Conservation (phyloP, 73 alveolate species). For the Paramecium pentaurelia region DNA sequence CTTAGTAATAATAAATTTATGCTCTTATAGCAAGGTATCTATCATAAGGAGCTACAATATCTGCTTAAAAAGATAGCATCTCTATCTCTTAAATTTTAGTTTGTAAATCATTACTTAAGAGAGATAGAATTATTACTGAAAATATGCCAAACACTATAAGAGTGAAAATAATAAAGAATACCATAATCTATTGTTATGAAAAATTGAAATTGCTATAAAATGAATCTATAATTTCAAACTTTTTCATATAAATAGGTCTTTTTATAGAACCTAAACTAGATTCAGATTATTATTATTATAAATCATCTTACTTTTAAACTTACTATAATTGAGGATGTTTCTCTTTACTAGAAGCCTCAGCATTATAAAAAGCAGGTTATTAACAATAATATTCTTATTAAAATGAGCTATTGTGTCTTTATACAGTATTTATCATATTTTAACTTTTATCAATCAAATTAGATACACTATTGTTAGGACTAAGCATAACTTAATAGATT, state of each 20-base stretch:
- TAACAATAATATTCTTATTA: not conserved
- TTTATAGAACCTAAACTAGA: not conserved
- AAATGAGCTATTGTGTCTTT: not conserved
- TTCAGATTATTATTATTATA: not conserved
- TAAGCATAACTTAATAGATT: not conserved
- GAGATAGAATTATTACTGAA: not conserved
- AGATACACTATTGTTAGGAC: not conserved
- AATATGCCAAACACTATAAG: not conserved
- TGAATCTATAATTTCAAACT: not conserved
- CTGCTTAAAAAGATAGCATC: not conserved
- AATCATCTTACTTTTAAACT: not conserved
- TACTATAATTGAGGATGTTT: not conserved
- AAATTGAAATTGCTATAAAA: not conserved
- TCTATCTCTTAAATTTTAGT: slow-evolving; percentile 4
- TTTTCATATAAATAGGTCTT: not conserved
- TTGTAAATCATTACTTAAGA: not conserved
- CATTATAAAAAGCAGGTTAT: not conserved
- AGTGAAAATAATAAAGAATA: not conserved
- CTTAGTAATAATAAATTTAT: not conserved
- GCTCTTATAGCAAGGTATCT: not conserved
- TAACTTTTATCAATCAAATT: not conserved
- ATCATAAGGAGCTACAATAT: not conserved
- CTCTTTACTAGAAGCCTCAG: not conserved
- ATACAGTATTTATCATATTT: not conserved
- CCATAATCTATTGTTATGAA: not conserved